phyloP scores from a whole-genome alignment of 164 flowering plant genomes.

The Vitis rotundifolia region DNA sequence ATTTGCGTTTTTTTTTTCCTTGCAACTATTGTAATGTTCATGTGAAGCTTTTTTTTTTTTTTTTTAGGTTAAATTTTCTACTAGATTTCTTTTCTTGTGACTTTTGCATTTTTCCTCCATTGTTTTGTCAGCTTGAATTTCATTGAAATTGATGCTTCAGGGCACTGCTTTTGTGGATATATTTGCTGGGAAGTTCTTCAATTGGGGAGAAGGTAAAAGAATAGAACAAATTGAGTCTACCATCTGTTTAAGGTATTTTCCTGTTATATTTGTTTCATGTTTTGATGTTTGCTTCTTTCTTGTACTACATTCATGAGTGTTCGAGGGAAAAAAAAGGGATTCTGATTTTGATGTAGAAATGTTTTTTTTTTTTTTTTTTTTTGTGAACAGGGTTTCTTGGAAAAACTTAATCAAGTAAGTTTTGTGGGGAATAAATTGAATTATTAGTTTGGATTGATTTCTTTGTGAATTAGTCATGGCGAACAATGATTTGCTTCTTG shows the following conservation, averaged over 20 bases:
- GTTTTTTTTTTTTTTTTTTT: not conserved
- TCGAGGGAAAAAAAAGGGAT: too few relatives aligned
- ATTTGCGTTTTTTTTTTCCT: not conserved
- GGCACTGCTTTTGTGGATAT: too few relatives aligned
- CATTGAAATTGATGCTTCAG: too few relatives aligned
- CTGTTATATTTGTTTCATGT: not conserved
- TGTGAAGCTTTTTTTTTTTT: too few relatives aligned
- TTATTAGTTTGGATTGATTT: not conserved
- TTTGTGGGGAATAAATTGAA: not conserved
- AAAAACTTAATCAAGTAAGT: too few relatives aligned
- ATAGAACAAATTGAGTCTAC: not conserved
- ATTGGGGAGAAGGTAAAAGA: too few relatives aligned
- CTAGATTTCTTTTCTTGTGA: too few relatives aligned
- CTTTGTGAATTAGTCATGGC: slow-evolving; percentile 14
- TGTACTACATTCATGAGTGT: not conserved
- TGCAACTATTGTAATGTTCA: not conserved
- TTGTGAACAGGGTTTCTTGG: not conserved
- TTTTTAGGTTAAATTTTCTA: not conserved
- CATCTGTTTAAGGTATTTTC: not conserved
- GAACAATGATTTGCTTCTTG: slow-evolving; percentile 27
- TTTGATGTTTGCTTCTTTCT: not conserved
- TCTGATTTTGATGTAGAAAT: too few relatives aligned
- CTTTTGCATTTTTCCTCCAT: too few relatives aligned
- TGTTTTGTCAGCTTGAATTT: too few relatives aligned
- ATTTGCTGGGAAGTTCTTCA: too few relatives aligned